Conservation (phyloP, 2,329 filamentous ascomycete species). For the Paramyrothecium sp. region DNA sequence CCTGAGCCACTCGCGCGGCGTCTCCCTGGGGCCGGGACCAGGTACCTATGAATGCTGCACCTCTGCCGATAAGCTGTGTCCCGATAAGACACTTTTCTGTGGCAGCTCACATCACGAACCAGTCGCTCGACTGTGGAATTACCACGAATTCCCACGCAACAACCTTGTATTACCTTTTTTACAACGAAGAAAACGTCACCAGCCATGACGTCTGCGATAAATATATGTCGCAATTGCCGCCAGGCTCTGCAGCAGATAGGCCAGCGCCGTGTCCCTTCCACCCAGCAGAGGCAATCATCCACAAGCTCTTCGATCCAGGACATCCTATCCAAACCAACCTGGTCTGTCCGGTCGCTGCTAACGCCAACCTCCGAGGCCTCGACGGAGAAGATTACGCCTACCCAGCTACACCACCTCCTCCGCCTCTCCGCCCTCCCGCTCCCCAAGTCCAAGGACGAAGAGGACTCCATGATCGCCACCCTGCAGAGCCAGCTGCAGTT, state of each 20-base stretch:
- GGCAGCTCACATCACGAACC: not conserved
- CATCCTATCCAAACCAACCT: slow-evolving; percentile 71
- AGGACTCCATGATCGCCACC: slow-evolving; percentile 69
- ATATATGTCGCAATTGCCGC: slow-evolving; percentile 28
- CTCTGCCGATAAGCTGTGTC: not conserved
- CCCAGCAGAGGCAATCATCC: slow-evolving; percentile 10
- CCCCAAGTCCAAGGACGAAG: slow-evolving; percentile 61
- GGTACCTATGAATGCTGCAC: too few relatives aligned
- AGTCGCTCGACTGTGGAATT: not conserved
- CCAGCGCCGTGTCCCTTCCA: slow-evolving; percentile 8
- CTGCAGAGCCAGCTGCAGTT: slow-evolving; percentile 85
- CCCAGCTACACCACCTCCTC: slow-evolving; percentile 79
- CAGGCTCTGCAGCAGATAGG: slow-evolving; percentile 19
- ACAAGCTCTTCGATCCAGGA: slow-evolving; percentile 19
- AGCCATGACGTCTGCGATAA: slow-evolving; percentile 15
- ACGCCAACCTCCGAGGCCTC: slow-evolving; percentile 35
- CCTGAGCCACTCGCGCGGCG: too few relatives aligned
- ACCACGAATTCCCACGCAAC: not conserved
- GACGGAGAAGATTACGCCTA: slow-evolving; percentile 53
- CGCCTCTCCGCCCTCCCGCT: slow-evolving; percentile 84
- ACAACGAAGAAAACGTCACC: too few relatives aligned
- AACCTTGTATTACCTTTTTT: not conserved
- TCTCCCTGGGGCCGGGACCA: too few relatives aligned
- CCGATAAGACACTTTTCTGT: not conserved
- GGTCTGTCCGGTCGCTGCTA: slow-evolving; percentile 79